phyloP scores from a whole-genome alignment of 129 eudicot genomes.

The Calendula officinalis region DNA sequence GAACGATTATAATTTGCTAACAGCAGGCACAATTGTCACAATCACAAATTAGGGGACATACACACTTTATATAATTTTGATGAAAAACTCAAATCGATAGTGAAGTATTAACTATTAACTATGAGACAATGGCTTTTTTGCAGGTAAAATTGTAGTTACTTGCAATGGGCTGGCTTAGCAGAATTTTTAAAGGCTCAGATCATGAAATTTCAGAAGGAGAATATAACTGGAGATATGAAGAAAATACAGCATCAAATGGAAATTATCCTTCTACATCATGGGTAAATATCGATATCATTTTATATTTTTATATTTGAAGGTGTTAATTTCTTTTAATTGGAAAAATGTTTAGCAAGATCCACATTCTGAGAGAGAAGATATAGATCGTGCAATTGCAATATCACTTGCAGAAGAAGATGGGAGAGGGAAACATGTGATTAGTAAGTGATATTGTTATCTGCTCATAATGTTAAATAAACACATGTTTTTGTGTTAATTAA shows the following conservation, averaged over 20 bases:
- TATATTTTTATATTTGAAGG: neutral
- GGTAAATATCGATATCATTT: slow-evolving; percentile 39
- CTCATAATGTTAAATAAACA: neutral
- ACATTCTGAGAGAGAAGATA: slow-evolving; percentile 73
- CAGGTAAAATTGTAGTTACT: slow-evolving; percentile 36
- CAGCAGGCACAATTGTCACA: neutral
- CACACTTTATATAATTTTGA: neutral
- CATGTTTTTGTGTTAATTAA: neutral
- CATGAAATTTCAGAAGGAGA: slow-evolving; percentile 69
- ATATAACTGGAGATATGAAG: slow-evolving; percentile 54
- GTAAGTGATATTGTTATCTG: slow-evolving; percentile 46
- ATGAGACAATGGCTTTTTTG: slow-evolving; percentile 19
- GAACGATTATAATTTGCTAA: too few species aligned
- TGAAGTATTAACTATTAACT: slow-evolving; percentile 9
- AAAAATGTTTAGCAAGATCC: slow-evolving; percentile 45
- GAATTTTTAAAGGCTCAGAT: slow-evolving; percentile 80
- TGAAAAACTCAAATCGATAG: neutral
- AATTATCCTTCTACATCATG: slow-evolving; percentile 70
- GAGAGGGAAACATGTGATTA: slow-evolving; percentile 47
- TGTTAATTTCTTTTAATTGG: slow-evolving; percentile 14
- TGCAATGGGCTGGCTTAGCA: slow-evolving; percentile 93
- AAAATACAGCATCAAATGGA: slow-evolving; percentile 36
- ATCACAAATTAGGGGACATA: slow-evolving; percentile 4
- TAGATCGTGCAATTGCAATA: slow-evolving; percentile 85
- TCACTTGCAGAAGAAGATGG: slow-evolving; percentile 74